phyloP scores from a whole-genome alignment of 768 basidiomycete genomes.

The Panaeolus papilionaceus region DNA sequence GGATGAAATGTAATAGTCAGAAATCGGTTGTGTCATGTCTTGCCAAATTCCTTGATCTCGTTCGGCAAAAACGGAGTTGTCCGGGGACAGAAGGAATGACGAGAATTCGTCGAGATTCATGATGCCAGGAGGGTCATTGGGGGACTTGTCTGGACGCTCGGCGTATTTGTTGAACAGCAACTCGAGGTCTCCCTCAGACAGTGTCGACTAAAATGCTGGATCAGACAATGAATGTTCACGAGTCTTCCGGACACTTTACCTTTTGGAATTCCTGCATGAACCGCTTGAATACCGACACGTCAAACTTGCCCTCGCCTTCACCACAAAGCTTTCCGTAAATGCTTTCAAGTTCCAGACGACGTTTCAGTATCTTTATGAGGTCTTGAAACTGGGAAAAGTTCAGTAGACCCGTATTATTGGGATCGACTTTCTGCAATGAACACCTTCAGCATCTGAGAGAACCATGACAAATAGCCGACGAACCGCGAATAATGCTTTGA shows the following conservation, averaged over 20 bases:
- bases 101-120: conserved; percentile 65
- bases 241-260: conserved; percentile 30
- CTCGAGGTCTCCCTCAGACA: conserved; percentile 39
- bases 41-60: conserved; percentile 58
- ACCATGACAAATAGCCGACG: conserved; percentile 19
- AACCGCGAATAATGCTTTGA: conserved; percentile 67
- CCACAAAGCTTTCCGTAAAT: conserved; percentile 54
- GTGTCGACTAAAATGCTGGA: conserved; percentile 36
- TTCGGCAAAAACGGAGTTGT: conserved; percentile 68
- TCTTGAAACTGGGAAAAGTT: conserved; percentile 81
- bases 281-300: conserved; percentile 47
- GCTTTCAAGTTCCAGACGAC: conserved; percentile 80
- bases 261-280: conserved; percentile 54
- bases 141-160: not conserved
- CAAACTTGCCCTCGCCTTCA: conserved; percentile 41
- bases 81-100: conserved; percentile 80
- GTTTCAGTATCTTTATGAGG: conserved; percentile 84
- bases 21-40: conserved; percentile 89
- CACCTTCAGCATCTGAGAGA: not conserved
- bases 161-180: conserved; percentile 44
- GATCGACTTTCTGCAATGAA: conserved; percentile 66
- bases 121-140: not conserved
- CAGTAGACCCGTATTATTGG: conserved; percentile 58
- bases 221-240: conserved; percentile 16
- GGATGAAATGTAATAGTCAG: conserved; percentile 90